Percentiles rank a stretch among this genome's conserved stretches.
phyloP scores from a whole-genome alignment of 1,284 basidiomycete genomes.

The Ceratobasidium sp. region DNA sequence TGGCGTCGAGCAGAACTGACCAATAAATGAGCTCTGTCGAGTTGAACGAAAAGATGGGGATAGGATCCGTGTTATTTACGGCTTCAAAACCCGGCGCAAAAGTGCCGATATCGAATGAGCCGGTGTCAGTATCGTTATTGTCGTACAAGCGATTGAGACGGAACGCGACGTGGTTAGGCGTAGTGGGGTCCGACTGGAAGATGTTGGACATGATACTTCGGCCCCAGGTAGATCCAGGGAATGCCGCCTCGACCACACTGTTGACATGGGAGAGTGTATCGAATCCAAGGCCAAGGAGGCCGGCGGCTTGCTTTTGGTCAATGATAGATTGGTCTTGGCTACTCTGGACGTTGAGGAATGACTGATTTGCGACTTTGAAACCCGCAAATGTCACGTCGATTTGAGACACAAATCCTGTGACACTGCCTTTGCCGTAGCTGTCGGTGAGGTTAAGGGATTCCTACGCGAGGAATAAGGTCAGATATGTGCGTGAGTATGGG shows the following conservation, averaged over 20 bases:
- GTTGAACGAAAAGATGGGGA: slow-evolving; percentile 7
- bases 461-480: background rate
- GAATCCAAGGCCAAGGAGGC: slow-evolving; percentile 28
- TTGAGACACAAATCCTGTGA: slow-evolving; percentile 14
- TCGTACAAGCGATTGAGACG: slow-evolving; percentile 13
- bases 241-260: background rate
- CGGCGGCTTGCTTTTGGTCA: background rate
- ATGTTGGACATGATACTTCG: slow-evolving; percentile 31
- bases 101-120: slow-evolving; percentile 28
- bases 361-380: slow-evolving; percentile 24
- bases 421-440: slow-evolving; percentile 15
- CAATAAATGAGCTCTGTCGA: slow-evolving; percentile 6
- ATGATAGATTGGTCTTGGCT: background rate
- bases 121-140: slow-evolving; percentile 19
- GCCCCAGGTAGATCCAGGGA: slow-evolving; percentile 7
- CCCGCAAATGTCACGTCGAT: slow-evolving; percentile 23
- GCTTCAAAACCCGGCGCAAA: slow-evolving; percentile 30
- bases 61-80: slow-evolving; percentile 14
- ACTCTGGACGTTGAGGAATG: slow-evolving; percentile 10
- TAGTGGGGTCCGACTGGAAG: slow-evolving; percentile 17
- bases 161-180: slow-evolving; percentile 28
- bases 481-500: background rate
- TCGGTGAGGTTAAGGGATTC: background rate
- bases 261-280: slow-evolving; percentile 21
- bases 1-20: slow-evolving; percentile 13